Percentiles rank a stretch among this genome's conserved stretches.
Conservation (phyloP, 2,329 filamentous ascomycete species). For the Aspergillus fischeri region DNA sequence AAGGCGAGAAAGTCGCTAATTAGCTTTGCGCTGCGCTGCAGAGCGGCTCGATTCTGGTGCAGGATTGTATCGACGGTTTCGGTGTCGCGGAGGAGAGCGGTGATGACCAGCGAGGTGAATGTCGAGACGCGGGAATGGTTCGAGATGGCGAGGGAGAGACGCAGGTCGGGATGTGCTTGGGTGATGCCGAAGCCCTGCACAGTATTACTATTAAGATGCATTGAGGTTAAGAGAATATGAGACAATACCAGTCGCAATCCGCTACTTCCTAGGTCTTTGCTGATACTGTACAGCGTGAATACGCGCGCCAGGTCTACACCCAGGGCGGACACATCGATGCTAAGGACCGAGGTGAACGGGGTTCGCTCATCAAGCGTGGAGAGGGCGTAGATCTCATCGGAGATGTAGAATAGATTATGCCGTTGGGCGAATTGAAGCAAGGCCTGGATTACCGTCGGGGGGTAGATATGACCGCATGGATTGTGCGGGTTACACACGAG, state of each 20-base stretch:
- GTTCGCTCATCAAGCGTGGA: not conserved
- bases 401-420: not conserved
- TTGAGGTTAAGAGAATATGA: not conserved
- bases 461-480: not conserved
- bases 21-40: not conserved
- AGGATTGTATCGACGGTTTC: not conserved
- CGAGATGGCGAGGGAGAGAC: not conserved
- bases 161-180: not conserved
- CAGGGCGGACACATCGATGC: not conserved
- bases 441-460: not conserved
- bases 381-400: not conserved
- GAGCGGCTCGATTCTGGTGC: not conserved
- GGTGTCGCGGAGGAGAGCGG: not conserved
- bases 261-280: not conserved
- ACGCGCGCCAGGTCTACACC: not conserved
- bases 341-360: not conserved
- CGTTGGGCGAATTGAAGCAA: not conserved
- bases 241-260: not conserved
- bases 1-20: not conserved
- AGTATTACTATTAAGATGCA: not conserved
- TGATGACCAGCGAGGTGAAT: not conserved
- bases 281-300: not conserved
- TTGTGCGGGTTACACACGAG: not conserved
- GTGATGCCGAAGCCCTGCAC: not conserved
- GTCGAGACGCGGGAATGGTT: not conserved